Conservation (phyloP, 352 stramenopile genomes). For the Globisporangium cylindrosporum region DNA sequence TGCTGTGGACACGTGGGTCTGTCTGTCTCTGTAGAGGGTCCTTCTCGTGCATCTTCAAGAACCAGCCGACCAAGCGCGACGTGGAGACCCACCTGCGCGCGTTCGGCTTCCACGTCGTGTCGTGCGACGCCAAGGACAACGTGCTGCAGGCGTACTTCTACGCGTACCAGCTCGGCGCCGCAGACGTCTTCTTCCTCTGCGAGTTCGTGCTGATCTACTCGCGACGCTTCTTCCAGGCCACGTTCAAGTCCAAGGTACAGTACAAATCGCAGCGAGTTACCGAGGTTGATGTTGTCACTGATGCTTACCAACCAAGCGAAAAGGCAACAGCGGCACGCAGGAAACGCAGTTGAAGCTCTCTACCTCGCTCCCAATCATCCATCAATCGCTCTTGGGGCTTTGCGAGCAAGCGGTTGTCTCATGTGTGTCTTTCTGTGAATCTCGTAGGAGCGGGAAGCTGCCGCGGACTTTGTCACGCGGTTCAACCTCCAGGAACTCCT, state of each 20-base stretch:
- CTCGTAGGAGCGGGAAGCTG: constrained; percentile 38
- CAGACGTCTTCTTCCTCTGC: constrained; percentile 53
- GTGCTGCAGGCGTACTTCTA: constrained; percentile 76
- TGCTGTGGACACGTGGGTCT: background rate
- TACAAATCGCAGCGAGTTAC: background rate
- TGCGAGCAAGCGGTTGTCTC: constrained; percentile 10
- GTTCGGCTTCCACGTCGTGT: constrained; percentile 57
- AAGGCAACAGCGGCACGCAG: background rate
- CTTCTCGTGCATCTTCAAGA: constrained; percentile 69
- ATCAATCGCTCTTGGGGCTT: background rate
- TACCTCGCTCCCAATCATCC: constrained; percentile 1
- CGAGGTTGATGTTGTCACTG: background rate
- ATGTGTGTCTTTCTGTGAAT: constrained; percentile 2
- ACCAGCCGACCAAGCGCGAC: constrained; percentile 40
- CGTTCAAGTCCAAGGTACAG: constrained; percentile 77
- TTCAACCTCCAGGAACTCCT: constrained; percentile 74
- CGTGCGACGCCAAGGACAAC: constrained; percentile 46
- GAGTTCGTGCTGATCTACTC: constrained; percentile 77
- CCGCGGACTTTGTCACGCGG: constrained; percentile 60
- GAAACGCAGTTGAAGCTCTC: constrained; percentile 1
- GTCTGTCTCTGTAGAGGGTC: constrained; percentile 39
- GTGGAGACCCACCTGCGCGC: constrained; percentile 43
- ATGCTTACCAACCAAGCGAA: background rate
- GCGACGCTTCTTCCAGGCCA: constrained; percentile 77
- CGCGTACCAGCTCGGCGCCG: constrained; percentile 39